Evolutionary conservation across 106 monocot species (phyloP).

Genomic region (Chionographis japonica): DNA sequence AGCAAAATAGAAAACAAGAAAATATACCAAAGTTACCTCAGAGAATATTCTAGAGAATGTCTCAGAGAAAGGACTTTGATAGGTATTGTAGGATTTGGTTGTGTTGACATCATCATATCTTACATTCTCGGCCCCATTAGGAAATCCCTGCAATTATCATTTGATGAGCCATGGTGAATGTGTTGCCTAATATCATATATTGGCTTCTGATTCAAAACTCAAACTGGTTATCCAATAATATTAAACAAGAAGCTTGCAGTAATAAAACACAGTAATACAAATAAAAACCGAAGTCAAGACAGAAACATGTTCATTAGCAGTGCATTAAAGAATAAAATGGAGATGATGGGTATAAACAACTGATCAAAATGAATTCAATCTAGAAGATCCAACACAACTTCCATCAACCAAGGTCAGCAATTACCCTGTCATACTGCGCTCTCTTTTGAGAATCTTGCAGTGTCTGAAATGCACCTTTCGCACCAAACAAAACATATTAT

Average conservation of each 20-base stretch:
- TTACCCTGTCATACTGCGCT: slow-evolving; percentile 84
- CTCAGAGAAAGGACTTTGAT: slow-evolving; percentile 69
- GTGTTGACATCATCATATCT: slow-evolving; percentile 37
- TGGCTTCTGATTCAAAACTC: too few species aligned
- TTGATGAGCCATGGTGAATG: not conserved
- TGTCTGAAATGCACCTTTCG: slow-evolving; percentile 49
- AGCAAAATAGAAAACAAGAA: not conserved
- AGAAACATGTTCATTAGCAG: too few species aligned
- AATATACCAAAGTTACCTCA: slow-evolving; percentile 48
- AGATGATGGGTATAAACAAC: too few species aligned
- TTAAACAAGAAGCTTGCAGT: too few species aligned
- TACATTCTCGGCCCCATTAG: slow-evolving; percentile 31
- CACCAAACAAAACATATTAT: slow-evolving; percentile 7
- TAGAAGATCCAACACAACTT: not conserved
- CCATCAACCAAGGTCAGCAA: not conserved
- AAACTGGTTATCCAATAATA: too few species aligned
- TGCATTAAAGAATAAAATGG: too few species aligned
- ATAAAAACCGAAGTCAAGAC: too few species aligned
- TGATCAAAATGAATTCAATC: not conserved
- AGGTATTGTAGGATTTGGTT: slow-evolving; percentile 14
- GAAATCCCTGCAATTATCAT: slow-evolving; percentile 19
- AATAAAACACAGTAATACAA: too few species aligned
- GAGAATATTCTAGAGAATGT: slow-evolving; percentile 89
- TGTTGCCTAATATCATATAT: not conserved
- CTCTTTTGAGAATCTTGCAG: slow-evolving; percentile 77